Base-by-base conservation (phyloP, 768 basidiomycete species). In the Gymnopilus dilepis region DNA sequence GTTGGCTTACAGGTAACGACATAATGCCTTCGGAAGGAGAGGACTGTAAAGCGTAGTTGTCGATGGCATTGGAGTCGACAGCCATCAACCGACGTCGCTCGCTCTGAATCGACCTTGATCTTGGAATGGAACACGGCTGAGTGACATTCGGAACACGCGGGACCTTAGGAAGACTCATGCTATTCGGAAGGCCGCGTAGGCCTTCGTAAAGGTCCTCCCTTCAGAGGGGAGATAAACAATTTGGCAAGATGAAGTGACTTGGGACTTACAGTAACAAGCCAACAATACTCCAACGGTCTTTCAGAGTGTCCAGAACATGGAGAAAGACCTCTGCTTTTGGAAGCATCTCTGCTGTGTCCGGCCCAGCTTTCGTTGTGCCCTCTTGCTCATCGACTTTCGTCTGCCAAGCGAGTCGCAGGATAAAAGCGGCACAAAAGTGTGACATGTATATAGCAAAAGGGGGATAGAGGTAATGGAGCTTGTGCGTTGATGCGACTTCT, bases 331-430 rank as follows among this genome's bases (percentile, higher is more conserved):
- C 71, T 6, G 80, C 71, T 60, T 82, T 77, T 1, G 67, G 66
- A 61, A 77, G 62, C n/a, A 80, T 62, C 22, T 74, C 67, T 34
- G 78, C 73, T n/a, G 81, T 75, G 28, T 65, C 59, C 9, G 72
- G 71, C 30, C 71, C 45, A 17, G 59, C 67, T 37, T 68, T 70
- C 40, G 76, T 73, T 4, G 60, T 45, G 22, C 65, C 48, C 22
- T 60, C 67, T 48, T 76, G 78, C 53, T 83, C 81, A 62, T 81
- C 80, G 52, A 73, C 69, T 66, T 83, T 86, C 53, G 84, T 64
- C 60, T 83, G 80, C 87, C 88, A 90, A n/a, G 85, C 73, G 45
- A 79, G 77, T 58, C 86, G 73, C n/a, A 87, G 71, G 15, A 90
- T 73, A 9, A 85, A 73, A 5, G 80, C 83, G 1, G 85, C 82